A percentile compares a stretch with the other conserved stretches of the same genome.
phyloP scores from a whole-genome alignment of 306 rosid genomes.

The Castanospermum australe region DNA sequence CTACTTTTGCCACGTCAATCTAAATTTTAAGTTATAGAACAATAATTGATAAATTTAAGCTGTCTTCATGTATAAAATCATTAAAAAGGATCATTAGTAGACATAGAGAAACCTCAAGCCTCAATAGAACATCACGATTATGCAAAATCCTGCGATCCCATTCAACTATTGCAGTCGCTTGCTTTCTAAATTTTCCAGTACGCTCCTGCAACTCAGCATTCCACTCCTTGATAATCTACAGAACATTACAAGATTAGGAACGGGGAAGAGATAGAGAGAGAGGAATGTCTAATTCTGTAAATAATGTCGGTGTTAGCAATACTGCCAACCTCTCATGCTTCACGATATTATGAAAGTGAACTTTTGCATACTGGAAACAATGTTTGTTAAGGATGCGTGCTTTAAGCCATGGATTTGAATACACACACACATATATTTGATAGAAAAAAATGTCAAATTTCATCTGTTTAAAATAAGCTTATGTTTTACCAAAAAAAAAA shows the following conservation, averaged over 20 bases:
- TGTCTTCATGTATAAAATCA: neutral
- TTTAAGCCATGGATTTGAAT: neutral
- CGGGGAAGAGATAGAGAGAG: slow-evolving; percentile 1
- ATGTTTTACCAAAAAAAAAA: too few species aligned
- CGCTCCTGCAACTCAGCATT: slow-evolving; percentile 94
- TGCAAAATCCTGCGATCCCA: slow-evolving; percentile 95
- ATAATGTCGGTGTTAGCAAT: slow-evolving; percentile 6
- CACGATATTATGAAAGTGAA: neutral
- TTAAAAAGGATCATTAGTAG: neutral
- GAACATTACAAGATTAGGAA: slow-evolving; percentile 5
- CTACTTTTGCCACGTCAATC: slow-evolving; percentile 97
- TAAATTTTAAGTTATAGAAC: slow-evolving; percentile 34
- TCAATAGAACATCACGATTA: slow-evolving; percentile 81
- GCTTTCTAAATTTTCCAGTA: slow-evolving; percentile 90
- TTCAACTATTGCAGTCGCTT: slow-evolving; percentile 91
- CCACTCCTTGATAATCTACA: slow-evolving; percentile 95
- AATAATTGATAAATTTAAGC: neutral
- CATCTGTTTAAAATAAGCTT: neutral
- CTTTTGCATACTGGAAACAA: neutral
- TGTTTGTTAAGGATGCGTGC: neutral
- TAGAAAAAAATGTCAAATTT: neutral
- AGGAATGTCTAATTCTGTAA: neutral
- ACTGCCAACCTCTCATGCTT: neutral
- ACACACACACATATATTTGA: neutral
- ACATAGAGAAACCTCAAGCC: slow-evolving; percentile 67